phyloP scores from a whole-genome alignment of 345 rosid genomes.

The Cardamine resedifolia region DNA sequence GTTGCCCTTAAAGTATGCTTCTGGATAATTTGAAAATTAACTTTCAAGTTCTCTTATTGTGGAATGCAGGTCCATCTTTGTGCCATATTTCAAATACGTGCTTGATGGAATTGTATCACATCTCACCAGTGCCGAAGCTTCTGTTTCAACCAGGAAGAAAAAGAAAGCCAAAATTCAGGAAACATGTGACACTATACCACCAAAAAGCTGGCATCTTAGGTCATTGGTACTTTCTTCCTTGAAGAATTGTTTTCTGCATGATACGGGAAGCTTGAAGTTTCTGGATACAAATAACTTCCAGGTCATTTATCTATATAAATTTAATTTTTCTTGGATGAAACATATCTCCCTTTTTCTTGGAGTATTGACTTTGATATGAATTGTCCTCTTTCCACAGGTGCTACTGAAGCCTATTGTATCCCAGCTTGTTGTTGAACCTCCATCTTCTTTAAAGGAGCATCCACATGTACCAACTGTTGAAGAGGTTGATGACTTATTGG shows the following conservation, averaged over 20 bases:
- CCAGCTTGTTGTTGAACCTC: conserved; percentile 71
- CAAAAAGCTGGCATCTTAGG: conserved; percentile 78
- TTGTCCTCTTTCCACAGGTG: conserved; percentile 46
- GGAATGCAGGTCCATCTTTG: conserved; percentile 77
- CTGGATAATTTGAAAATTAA: conserved; percentile 10
- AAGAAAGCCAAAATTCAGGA: conserved; percentile 76
- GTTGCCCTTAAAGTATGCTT: neutral
- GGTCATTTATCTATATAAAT: conserved; percentile 39
- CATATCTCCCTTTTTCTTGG: neutral
- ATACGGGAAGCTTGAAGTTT: conserved; percentile 70
- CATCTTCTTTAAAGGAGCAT: conserved; percentile 56
- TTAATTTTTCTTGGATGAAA: neutral
- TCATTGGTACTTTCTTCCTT: conserved; percentile 71
- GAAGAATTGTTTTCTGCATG: conserved; percentile 79
- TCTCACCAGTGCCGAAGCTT: conserved; percentile 53
- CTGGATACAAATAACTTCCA: conserved; percentile 84
- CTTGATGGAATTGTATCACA: conserved; percentile 61
- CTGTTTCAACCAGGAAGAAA: conserved; percentile 55
- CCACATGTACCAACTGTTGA: conserved; percentile 56
- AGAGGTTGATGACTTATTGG: conserved; percentile 75
- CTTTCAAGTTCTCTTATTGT: conserved; percentile 6
- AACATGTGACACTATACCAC: conserved; percentile 35
- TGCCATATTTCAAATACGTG: conserved; percentile 83
- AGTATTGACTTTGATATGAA: neutral
- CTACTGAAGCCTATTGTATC: conserved; percentile 77